Evolutionary conservation across 2,329 filamentous ascomycete species (phyloP).

Genomic region (Penicillium vulpinum): DNA sequence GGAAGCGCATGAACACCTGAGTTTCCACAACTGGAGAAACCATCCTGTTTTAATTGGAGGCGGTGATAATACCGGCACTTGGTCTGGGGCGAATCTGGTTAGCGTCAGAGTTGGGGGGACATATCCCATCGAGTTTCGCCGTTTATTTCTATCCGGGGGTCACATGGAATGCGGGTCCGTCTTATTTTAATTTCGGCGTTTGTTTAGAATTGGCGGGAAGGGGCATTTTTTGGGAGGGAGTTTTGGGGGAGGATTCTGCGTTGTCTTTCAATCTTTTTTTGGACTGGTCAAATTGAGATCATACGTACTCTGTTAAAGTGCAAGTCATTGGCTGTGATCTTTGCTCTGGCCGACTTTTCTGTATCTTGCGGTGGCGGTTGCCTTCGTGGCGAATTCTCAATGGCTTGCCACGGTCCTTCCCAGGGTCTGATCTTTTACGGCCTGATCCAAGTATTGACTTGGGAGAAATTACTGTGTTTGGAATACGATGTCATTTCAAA

Average conservation of each 20-base stretch:
- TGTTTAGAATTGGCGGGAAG: not conserved
- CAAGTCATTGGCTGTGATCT: not conserved
- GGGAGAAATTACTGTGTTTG: not conserved
- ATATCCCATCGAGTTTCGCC: not conserved
- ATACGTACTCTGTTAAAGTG: not conserved
- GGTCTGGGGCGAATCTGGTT: not conserved
- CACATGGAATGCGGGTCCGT: not conserved
- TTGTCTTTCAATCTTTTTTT: not conserved
- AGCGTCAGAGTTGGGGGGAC: not conserved
- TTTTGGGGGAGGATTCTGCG: not conserved
- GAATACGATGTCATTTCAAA: not conserved
- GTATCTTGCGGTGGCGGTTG: constrained; percentile 6
- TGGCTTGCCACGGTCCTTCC: not conserved
- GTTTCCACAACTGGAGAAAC: not conserved
- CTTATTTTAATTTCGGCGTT: not conserved
- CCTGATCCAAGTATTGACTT: not conserved
- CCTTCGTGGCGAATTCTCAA: constrained; percentile 8
- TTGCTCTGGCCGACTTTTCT: not conserved
- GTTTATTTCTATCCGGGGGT: not conserved
- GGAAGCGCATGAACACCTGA: constrained; percentile 23
- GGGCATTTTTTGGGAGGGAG: too few species aligned
- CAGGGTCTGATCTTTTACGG: too few species aligned
- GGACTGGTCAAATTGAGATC: not conserved
- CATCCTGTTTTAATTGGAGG: not conserved
- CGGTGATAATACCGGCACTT: not conserved